A percentile compares a stretch with the other conserved stretches of the same genome.
phyloP scores from a whole-genome alignment of 352 stramenopile genomes.

The Phytophthora vignae region DNA sequence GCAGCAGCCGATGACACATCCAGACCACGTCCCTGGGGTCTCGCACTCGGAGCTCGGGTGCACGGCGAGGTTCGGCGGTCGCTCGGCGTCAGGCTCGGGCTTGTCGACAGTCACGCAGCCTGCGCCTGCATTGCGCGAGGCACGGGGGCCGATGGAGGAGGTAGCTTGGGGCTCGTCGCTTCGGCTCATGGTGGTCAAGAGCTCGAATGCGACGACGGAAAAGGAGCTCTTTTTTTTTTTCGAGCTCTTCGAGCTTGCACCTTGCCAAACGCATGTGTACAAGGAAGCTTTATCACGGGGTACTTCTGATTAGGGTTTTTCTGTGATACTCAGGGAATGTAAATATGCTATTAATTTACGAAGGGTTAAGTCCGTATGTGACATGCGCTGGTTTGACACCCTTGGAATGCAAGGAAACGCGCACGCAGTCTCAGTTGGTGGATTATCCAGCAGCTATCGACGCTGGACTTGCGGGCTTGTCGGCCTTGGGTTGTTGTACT shows the following conservation, averaged over 20 bases:
- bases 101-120: neutral
- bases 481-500: neutral
- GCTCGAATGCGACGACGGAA: neutral
- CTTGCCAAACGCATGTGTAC: neutral
- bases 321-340: too few species aligned
- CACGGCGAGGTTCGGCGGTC: constrained; percentile 37
- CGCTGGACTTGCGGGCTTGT: neutral
- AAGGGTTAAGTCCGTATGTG: too few species aligned
- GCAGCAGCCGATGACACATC: constrained; percentile 50
- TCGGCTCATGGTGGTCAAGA: neutral
- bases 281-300: too few species aligned
- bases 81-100: constrained; percentile 34
- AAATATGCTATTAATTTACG: too few species aligned
- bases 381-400: too few species aligned
- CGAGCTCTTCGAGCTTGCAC: neutral
- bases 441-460: neutral
- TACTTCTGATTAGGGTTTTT: too few species aligned
- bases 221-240: too few species aligned
- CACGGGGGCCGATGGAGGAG: neutral
- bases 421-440: neutral
- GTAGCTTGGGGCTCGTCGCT: neutral
- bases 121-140: neutral
- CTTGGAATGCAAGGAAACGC: too few species aligned
- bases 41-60: constrained; percentile 66
- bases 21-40: constrained; percentile 40